phyloP scores from a whole-genome alignment of 1,284 basidiomycete genomes.

The Rhodotorula sp. region DNA sequence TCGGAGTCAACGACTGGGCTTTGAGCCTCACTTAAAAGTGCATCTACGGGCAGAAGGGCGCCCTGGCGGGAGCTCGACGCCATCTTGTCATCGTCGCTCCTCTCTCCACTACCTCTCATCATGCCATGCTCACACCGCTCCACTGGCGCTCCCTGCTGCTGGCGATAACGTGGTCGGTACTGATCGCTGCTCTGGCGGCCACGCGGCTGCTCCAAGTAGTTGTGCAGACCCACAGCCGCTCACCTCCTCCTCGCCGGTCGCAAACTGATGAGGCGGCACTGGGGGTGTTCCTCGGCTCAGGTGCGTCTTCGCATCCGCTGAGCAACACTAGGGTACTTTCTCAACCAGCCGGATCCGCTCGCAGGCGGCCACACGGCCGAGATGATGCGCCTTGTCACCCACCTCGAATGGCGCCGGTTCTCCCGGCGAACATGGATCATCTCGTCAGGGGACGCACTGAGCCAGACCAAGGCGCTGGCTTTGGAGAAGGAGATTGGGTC shows the following conservation, averaged over 20 bases:
- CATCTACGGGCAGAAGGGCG: no score
- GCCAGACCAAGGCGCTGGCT: slow-evolving; percentile 65
- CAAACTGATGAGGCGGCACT: slow-evolving; percentile 45
- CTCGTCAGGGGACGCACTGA: slow-evolving; percentile 77
- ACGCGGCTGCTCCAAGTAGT: slow-evolving; percentile 11
- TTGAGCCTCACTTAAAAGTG: no score
- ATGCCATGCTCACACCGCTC: not conserved
- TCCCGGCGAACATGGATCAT: slow-evolving; percentile 75
- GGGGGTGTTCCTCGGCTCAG: slow-evolving; percentile 63
- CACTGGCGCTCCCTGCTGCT: not conserved
- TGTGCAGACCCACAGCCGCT: slow-evolving; percentile 4
- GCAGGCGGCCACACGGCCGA: slow-evolving; percentile 93
- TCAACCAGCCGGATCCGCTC: not conserved
- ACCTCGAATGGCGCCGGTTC: slow-evolving; percentile 74
- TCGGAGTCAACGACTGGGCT: no score
- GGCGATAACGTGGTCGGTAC: not conserved
- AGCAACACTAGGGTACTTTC: rapidly evolving
- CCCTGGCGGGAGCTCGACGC: not conserved
- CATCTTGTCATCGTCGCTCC: not conserved
- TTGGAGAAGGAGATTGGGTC: slow-evolving; percentile 57
- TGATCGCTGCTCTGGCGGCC: not conserved
- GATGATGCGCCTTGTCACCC: slow-evolving; percentile 70
- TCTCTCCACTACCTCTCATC: not conserved
- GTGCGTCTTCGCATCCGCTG: slow-evolving; percentile 47
- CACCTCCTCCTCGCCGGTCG: not conserved